phyloP scores from a whole-genome alignment of 495 filamentous ascomycete genomes.

The Aspergillus bridgeri region DNA sequence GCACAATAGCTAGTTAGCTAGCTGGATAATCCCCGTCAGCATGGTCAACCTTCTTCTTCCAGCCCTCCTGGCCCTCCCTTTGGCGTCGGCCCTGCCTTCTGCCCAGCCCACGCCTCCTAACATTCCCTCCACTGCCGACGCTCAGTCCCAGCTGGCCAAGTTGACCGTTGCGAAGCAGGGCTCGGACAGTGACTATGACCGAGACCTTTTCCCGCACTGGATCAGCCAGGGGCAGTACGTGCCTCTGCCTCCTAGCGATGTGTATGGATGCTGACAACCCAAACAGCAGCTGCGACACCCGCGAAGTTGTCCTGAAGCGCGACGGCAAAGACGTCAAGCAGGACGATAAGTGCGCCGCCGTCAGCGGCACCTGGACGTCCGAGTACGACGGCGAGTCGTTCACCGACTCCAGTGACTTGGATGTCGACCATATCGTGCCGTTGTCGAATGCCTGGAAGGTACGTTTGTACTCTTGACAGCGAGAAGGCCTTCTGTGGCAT shows the following conservation, averaged over 20 bases:
- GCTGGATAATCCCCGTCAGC: background rate
- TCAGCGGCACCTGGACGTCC: constrained; percentile 58
- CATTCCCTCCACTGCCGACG: constrained; percentile 53
- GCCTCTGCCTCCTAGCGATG: background rate
- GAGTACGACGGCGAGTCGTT: constrained; percentile 69
- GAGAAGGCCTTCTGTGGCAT: background rate
- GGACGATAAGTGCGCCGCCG: constrained; percentile 51
- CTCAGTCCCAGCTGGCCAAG: constrained; percentile 49
- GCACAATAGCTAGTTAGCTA: too few species aligned
- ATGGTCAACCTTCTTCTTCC: constrained; percentile 9
- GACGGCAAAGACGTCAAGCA: constrained; percentile 57
- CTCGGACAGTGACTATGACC: constrained; percentile 53
- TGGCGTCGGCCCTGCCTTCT: constrained; percentile 8
- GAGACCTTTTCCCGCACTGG: constrained; percentile 67
- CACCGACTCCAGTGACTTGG: constrained; percentile 61
- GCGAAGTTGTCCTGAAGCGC: constrained; percentile 65
- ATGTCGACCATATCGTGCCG: constrained; percentile 76
- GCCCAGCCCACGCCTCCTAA: constrained; percentile 45
- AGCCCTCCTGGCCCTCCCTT: constrained; percentile 16
- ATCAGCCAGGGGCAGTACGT: constrained; percentile 45
- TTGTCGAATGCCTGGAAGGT: constrained; percentile 73
- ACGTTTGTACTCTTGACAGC: background rate
- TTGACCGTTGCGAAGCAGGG: constrained; percentile 53
- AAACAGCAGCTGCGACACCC: constrained; percentile 58
- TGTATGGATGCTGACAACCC: background rate